These are phyloP conservation scores for Codiaeum variegatum DNA, from an alignment of 441 rosid species.

Conservation along the genomic window DNA sequence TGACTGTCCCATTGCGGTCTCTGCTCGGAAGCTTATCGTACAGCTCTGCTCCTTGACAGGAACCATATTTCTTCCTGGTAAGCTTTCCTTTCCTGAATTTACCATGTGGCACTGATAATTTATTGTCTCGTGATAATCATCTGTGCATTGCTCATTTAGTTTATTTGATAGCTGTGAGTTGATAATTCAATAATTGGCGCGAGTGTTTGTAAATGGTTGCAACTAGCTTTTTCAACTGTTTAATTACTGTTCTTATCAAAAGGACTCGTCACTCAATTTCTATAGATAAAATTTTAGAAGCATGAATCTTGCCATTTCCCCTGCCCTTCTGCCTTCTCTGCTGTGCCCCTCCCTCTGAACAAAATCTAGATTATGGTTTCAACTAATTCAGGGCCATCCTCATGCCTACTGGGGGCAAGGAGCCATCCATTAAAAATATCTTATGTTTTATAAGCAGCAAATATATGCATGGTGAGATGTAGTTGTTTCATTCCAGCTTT, in stretches of 20 bases:
- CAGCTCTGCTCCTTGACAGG: constrained; percentile 91
- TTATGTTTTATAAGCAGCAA: neutral
- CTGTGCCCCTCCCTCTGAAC: neutral
- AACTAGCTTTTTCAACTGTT: neutral
- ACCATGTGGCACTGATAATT: neutral
- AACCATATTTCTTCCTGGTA: constrained; percentile 72
- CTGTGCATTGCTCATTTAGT: neutral
- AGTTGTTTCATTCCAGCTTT: neutral
- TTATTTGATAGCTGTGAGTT: constrained; percentile 1
- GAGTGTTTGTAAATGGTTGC: constrained; percentile 1
- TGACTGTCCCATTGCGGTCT: constrained; percentile 91
- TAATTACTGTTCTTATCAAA: neutral
- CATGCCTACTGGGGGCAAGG: neutral
- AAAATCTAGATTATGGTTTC: neutral
- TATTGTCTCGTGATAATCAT: neutral
- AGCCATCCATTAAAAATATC: neutral
- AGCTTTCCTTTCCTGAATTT: constrained; percentile 15
- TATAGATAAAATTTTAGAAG: neutral
- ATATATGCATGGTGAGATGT: neutral
- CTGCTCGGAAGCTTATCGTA: constrained; percentile 90
- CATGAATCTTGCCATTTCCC: neutral
- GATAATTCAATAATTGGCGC: neutral
- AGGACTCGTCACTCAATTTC: neutral
- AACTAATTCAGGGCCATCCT: neutral
- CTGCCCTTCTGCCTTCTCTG: neutral